Evolutionary conservation across 1,139 yeast species (phyloP).

Genomic region (Geotrichum phurueaensis): DNA sequence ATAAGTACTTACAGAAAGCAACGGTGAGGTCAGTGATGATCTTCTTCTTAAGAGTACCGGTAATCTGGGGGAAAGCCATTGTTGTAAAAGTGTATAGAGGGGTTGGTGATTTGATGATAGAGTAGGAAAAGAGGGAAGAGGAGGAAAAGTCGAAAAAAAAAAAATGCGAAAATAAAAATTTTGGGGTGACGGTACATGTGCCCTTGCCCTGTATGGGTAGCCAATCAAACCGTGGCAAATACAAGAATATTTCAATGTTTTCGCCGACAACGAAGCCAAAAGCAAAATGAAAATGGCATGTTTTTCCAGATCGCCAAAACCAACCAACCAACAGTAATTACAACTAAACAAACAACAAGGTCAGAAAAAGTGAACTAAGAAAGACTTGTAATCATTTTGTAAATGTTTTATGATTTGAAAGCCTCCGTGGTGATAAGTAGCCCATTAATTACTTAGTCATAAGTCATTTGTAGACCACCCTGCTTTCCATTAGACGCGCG

Average conservation of each 20-base stretch:
- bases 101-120: background rate
- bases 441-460: background rate
- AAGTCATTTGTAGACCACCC: background rate
- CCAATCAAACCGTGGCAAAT: slow-evolving; percentile 20
- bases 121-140: slow-evolving; percentile 1
- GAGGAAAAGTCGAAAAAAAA: slow-evolving; percentile 5
- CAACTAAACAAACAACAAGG: background rate
- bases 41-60: slow-evolving; percentile 78
- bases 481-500: background rate
- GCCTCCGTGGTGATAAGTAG: background rate
- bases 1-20: slow-evolving; percentile 15
- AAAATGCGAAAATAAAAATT: background rate
- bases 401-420: too few species aligned
- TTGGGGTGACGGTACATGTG: background rate
- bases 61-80: slow-evolving; percentile 87
- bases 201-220: slow-evolving; percentile 4
- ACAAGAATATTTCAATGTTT: background rate
- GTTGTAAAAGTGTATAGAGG: slow-evolving; percentile 21
- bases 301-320: background rate
- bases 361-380: too few species aligned
- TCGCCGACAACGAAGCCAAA: background rate
- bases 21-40: slow-evolving; percentile 72
- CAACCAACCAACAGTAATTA: background rate
- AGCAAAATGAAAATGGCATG: background rate
- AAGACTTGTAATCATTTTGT: too few species aligned